Conservation (phyloP, 1,139 yeast genomes). For the Arxiozyma slooffiae region DNA sequence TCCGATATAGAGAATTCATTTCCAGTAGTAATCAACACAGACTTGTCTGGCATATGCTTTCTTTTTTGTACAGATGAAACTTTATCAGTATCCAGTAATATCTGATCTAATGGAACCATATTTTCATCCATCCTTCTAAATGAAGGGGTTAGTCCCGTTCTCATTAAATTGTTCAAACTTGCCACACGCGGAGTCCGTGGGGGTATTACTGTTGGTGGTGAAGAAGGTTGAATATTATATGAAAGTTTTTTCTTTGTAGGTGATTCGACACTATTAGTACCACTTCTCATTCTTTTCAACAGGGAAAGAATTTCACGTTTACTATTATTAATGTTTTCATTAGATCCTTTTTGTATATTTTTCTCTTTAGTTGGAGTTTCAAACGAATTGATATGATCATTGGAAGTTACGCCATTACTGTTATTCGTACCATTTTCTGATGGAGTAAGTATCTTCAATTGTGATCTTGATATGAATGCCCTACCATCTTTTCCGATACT, state of each 20-base stretch:
- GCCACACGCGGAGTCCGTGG: constrained; percentile 22
- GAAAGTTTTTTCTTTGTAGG: not conserved
- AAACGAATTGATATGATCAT: not conserved
- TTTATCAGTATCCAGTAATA: constrained; percentile 13
- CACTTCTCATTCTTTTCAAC: constrained; percentile 20
- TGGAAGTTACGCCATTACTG: not conserved
- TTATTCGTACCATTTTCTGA: too few species aligned
- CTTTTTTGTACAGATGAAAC: not conserved
- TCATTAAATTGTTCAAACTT: constrained; percentile 4
- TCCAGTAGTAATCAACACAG: constrained; percentile 3
- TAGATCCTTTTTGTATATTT: not conserved
- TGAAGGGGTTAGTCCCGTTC: constrained; percentile 27
- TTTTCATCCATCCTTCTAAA: not conserved
- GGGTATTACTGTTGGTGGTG: constrained; percentile 8
- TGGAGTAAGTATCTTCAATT: too few species aligned
- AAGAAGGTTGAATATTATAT: constrained; percentile 3
- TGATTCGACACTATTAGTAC: not conserved
- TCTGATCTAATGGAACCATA: constrained; percentile 16
- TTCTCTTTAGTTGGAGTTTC: not conserved
- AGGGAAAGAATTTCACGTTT: constrained; percentile 18
- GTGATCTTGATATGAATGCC: constrained; percentile 12
- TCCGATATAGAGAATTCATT: constrained; percentile 2
- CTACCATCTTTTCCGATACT: constrained; percentile 22
- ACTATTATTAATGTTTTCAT: constrained; percentile 1
- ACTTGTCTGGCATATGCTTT: not conserved